A percentile compares a stretch with the other conserved stretches of the same genome.
Evolutionary conservation across 257 asterid genomes (phyloP).

Genomic region (Nicotiana tomentosiformis): DNA sequence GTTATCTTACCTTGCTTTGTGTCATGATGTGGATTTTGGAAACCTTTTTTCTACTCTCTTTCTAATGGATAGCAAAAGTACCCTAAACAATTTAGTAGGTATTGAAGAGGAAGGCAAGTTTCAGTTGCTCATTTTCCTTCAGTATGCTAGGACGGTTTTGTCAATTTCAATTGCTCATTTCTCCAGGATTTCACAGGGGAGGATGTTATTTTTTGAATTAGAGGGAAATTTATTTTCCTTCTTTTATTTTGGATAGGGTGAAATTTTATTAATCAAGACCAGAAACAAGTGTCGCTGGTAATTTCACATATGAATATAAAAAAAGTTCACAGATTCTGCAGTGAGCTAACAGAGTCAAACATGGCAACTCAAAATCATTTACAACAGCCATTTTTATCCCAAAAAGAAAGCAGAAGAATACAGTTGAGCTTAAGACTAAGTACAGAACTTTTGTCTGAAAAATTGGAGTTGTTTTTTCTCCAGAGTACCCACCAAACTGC

Average conservation of each 20-base stretch:
- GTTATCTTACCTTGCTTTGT: background rate
- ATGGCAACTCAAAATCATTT: background rate
- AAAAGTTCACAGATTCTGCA: background rate
- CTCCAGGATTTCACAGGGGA: background rate
- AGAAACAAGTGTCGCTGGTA: background rate
- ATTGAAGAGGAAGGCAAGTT: background rate
- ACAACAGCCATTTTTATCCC: background rate
- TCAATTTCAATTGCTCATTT: background rate
- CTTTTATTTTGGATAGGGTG: background rate
- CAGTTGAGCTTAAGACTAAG: background rate
- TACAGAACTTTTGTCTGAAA: background rate
- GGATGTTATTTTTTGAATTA: background rate
- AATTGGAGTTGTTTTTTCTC: background rate
- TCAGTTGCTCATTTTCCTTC: background rate
- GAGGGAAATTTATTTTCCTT: background rate
- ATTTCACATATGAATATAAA: background rate
- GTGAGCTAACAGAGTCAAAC: background rate
- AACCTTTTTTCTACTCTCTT: background rate
- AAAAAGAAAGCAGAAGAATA: background rate
- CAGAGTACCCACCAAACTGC: background rate
- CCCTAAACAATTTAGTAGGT: background rate
- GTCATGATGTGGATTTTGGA: background rate
- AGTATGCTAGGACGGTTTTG: background rate
- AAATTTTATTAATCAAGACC: background rate
- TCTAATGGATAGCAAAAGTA: background rate